phyloP scores from a whole-genome alignment of 139 green algal genomes.

The Picochlorum costavermella region DNA sequence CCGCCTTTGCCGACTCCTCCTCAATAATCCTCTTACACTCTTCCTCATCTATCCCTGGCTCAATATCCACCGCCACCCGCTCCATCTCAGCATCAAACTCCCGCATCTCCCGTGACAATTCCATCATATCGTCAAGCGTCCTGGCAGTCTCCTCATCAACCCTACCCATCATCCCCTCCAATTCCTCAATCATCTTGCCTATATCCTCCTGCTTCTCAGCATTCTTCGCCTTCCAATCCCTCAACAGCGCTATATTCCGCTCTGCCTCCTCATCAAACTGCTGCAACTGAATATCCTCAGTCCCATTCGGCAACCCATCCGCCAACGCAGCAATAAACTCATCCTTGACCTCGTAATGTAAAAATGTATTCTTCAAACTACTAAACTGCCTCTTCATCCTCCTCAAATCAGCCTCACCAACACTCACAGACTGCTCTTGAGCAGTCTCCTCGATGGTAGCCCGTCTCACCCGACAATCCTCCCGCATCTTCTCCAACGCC shows the following conservation, averaged over 20 bases:
- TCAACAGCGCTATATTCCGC: slow-evolving; percentile 14
- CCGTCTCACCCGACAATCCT: not conserved
- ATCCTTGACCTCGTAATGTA: slow-evolving; percentile 46
- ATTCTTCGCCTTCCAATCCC: slow-evolving; percentile 25
- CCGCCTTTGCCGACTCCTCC: not conserved
- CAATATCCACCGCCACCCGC: not conserved
- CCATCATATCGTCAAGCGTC: not conserved
- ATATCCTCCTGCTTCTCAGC: slow-evolving; percentile 7
- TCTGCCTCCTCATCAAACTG: slow-evolving; percentile 29
- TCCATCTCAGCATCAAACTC: not conserved
- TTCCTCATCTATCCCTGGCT: not conserved
- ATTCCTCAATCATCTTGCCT: not conserved
- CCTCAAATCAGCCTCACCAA: slow-evolving; percentile 40
- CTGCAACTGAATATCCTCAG: slow-evolving; percentile 27
- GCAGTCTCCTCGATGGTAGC: slow-evolving; percentile 14
- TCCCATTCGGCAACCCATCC: slow-evolving; percentile 28
- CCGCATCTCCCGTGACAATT: not conserved
- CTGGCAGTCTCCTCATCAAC: not conserved
- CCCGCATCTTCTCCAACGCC: slow-evolving; percentile 18
- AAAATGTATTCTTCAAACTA: slow-evolving; percentile 47
- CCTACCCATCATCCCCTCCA: not conserved
- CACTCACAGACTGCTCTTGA: slow-evolving; percentile 17
- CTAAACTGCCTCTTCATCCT: slow-evolving; percentile 38
- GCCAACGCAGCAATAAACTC: slow-evolving; percentile 36
- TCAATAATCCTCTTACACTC: not conserved